Base-by-base conservation (phyloP, 805 yeast genomes). In the Yamadazyma paraphyllophila region DNA sequence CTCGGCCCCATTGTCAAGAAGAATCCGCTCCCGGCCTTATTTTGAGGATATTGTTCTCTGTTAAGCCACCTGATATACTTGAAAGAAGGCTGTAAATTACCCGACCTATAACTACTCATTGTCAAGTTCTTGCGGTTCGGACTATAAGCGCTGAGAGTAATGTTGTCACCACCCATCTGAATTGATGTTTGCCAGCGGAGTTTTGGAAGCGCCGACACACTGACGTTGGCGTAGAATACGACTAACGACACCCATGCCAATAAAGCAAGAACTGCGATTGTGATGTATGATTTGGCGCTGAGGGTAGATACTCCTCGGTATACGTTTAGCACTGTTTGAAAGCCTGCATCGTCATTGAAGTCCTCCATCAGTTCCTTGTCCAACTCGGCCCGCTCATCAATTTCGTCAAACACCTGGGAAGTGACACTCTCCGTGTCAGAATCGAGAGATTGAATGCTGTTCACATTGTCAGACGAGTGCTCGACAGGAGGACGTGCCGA, bases 121-220 rank as follows among this genome's bases (percentile, higher is more conserved):
- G 73, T 56, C 7, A 69, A 43, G 44, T 69, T 71, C 12, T 52
- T 43, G 35, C 51, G 50, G 9, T 52, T 46, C 0, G 67, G 59
- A 40, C 52, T 52, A 46, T 66, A 71, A 3, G 48, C 39, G 38
- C 64, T 64, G 26, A 71, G 53, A 1, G 68, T 60, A n/a, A 66
- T 49, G 45, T 69, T 69, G 29, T 56, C 51, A 24, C 63, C 63
- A 33, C 57, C 55, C 25, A 61, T 47, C 16, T 36, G 36, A 3
- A 51, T 31, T 4, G 27, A 15, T 13, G 43, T 43, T n/a, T 51
- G 50, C 50, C 51, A 48, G 15, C 27, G 37, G 42, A 43, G 40
- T 7, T 24, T 36, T 1, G 49, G 30, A 7, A 46, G 8, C 16
- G 36, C 31, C 6, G 35, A 27, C 3, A 51, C 31, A 4, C 43